phyloP scores from a whole-genome alignment of 306 rosid genomes.

The Gastrolobium villosum region DNA sequence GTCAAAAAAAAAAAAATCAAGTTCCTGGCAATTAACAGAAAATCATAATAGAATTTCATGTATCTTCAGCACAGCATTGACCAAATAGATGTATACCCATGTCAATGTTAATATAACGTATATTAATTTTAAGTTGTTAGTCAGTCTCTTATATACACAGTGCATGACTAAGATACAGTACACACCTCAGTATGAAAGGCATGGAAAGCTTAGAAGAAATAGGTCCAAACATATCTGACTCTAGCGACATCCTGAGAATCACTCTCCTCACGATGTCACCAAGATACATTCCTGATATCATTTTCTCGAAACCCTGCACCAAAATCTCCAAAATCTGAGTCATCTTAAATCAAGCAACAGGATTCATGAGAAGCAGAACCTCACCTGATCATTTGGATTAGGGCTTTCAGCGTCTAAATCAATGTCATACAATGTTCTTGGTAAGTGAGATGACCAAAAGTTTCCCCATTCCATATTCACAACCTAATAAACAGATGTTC shows the following conservation, averaged over 20 bases:
- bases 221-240: slow-evolving; percentile 72
- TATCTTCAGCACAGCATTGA: neutral
- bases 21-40: neutral
- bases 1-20: neutral
- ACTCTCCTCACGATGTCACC: slow-evolving; percentile 93
- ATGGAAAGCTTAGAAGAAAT: slow-evolving; percentile 60
- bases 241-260: slow-evolving; percentile 73
- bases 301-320: slow-evolving; percentile 86
- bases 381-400: slow-evolving; percentile 84
- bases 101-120: neutral
- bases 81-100: neutral
- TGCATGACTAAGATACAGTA: slow-evolving; percentile 20
- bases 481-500: slow-evolving; percentile 57
- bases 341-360: slow-evolving; percentile 32
- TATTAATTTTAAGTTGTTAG: slow-evolving; percentile 5
- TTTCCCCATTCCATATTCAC: slow-evolving; percentile 95
- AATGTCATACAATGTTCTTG: slow-evolving; percentile 76
- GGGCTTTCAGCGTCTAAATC: slow-evolving; percentile 83
- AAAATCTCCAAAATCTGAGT: slow-evolving; percentile 37
- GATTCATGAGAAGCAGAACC: slow-evolving; percentile 29
- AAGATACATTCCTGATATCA: slow-evolving; percentile 92
- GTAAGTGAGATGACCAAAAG: slow-evolving; percentile 87
- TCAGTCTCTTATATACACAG: neutral
- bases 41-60: neutral
- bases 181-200: slow-evolving; percentile 77